Percentiles rank a stretch among this genome's conserved stretches.
phyloP scores from a whole-genome alignment of 2,329 filamentous ascomycete genomes.

The Neofusicoccum kwambonambiense region DNA sequence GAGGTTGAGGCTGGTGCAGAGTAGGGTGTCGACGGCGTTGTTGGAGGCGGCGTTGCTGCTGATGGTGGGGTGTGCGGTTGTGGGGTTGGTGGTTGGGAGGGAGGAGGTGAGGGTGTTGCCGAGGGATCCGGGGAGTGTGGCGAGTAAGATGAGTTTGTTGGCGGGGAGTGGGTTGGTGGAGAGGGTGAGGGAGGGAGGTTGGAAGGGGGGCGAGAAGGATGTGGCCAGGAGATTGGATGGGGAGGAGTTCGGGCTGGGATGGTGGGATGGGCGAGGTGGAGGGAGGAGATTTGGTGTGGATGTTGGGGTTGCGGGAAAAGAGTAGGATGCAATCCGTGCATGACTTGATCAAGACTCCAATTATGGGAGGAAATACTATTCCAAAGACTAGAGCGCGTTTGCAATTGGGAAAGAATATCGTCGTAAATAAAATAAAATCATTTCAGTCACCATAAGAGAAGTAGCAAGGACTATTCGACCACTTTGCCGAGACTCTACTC shows the following conservation, averaged over 20 bases:
- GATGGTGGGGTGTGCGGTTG: neutral
- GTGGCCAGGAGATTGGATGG: neutral
- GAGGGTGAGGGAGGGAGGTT: neutral
- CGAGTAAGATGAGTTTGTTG: neutral
- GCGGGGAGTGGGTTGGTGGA: neutral
- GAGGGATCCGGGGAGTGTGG: neutral
- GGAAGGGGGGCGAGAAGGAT: neutral
- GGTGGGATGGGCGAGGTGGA: neutral
- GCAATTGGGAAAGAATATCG: no score
- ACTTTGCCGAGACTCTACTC: no score
- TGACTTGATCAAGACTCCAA: no score
- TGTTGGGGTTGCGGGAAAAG: neutral
- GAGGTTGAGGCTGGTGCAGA: neutral
- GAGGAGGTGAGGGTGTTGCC: neutral
- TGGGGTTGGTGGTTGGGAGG: neutral
- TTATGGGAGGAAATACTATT: no score
- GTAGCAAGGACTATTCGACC: no score
- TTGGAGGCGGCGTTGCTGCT: neutral
- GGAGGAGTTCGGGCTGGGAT: neutral
- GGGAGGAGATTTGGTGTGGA: neutral
- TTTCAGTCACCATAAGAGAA: no score
- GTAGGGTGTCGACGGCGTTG: neutral
- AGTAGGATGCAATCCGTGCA: neutral
- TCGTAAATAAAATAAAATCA: no score
- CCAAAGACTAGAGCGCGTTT: no score